phyloP scores from a whole-genome alignment of 768 basidiomycete species.

The Asterophora lycoperdoides region DNA sequence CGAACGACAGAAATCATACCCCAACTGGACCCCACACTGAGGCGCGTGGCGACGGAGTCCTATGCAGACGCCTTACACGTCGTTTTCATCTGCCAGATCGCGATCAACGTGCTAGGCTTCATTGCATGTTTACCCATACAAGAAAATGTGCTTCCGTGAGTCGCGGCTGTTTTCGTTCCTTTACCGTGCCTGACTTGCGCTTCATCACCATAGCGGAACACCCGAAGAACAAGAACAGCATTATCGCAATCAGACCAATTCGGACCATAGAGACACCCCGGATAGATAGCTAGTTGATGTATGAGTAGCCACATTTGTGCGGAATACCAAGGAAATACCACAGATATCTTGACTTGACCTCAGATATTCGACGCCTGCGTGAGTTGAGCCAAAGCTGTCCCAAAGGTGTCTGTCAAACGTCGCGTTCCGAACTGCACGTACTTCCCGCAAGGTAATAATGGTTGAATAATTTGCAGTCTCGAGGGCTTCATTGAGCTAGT shows the following conservation, averaged over 20 bases:
- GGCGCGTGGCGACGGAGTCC: conserved; percentile 63
- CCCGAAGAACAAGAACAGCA: conserved; percentile 59
- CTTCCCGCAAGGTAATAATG: no score
- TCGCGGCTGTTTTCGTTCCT: not conserved
- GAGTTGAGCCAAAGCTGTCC: no score
- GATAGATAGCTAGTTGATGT: conserved; percentile 22
- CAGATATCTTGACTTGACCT: conserved; percentile 4
- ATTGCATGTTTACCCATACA: conserved; percentile 71
- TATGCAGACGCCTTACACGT: conserved; percentile 77
- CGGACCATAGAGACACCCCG: conserved; percentile 21
- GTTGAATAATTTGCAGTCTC: not conserved
- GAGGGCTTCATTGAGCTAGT: not conserved
- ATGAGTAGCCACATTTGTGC: conserved; percentile 23
- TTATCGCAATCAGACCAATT: conserved; percentile 39
- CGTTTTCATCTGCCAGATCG: conserved; percentile 79
- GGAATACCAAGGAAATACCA: not conserved
- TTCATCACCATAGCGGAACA: conserved; percentile 42
- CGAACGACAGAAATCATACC: conserved; percentile 74
- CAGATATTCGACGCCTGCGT: not conserved
- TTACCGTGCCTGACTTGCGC: conserved; percentile 5
- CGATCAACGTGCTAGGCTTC: conserved; percentile 61
- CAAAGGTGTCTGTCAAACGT: no score
- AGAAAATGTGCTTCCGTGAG: conserved; percentile 63
- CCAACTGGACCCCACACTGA: conserved; percentile 48
- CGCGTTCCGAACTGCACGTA: no score